phyloP scores from a whole-genome alignment of 2,329 filamentous ascomycete genomes.

The Rutstroemia sp. region DNA sequence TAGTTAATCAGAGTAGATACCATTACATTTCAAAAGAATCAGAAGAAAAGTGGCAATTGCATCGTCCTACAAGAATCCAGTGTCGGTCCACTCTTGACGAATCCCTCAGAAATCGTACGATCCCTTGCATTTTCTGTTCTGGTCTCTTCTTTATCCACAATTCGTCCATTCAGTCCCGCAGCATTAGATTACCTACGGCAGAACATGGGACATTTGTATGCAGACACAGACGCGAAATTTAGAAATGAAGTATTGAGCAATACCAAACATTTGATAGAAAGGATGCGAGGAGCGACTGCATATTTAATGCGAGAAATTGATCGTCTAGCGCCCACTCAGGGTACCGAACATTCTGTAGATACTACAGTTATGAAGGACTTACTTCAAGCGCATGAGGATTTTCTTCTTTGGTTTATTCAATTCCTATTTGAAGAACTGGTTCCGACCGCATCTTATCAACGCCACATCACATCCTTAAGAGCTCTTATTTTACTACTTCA shows the following conservation, averaged over 20 bases:
- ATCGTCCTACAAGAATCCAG: slow-evolving; percentile 35
- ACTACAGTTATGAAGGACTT: slow-evolving; percentile 3
- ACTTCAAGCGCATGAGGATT: slow-evolving; percentile 46
- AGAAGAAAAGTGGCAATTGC: slow-evolving; percentile 27
- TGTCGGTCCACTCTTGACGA: slow-evolving; percentile 45
- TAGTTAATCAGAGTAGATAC: slow-evolving; percentile 14
- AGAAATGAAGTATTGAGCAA: slow-evolving; percentile 73
- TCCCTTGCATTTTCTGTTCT: slow-evolving; percentile 77
- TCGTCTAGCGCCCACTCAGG: slow-evolving; percentile 3
- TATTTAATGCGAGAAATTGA: slow-evolving; percentile 39
- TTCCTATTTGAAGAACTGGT: slow-evolving; percentile 70
- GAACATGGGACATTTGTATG: slow-evolving; percentile 65
- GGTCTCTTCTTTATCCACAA: slow-evolving; percentile 66
- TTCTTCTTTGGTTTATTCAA: slow-evolving; percentile 65
- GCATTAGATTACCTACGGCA: slow-evolving; percentile 55
- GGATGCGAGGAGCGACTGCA: slow-evolving; percentile 60
- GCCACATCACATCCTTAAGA: slow-evolving; percentile 75
- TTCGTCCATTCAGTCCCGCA: slow-evolving; percentile 58
- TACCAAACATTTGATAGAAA: slow-evolving; percentile 68
- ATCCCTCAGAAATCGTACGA: slow-evolving; percentile 57
- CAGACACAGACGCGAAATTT: slow-evolving; percentile 80
- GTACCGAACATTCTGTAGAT: slow-evolving; percentile 3
- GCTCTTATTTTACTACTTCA: slow-evolving; percentile 57
- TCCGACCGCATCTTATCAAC: slow-evolving; percentile 80
- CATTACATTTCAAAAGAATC: slow-evolving; percentile 31